phyloP scores from a whole-genome alignment of 2,329 filamentous ascomycete genomes.

The Penicillium decumbens region DNA sequence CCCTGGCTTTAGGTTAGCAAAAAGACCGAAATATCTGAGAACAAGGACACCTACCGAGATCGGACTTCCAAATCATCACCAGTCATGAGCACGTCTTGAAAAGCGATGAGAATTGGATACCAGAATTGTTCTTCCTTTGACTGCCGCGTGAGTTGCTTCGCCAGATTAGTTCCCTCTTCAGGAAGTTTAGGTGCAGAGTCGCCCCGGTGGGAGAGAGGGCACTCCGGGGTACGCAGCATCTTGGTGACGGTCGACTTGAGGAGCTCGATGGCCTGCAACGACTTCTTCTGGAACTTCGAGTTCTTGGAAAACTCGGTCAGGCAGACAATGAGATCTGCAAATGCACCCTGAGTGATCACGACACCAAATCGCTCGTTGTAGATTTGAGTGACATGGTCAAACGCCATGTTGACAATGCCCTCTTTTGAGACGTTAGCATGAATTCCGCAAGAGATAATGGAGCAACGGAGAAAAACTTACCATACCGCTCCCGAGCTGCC shows the following conservation, averaged over 20 bases:
- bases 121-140: constrained; percentile 96
- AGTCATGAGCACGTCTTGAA: constrained; percentile 98
- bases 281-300: constrained; percentile 97
- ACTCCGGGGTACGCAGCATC: constrained; percentile 94
- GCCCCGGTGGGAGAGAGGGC: constrained; percentile 70
- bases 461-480: constrained; percentile 36
- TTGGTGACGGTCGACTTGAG: constrained; percentile 88
- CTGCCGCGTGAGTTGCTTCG: constrained; percentile 67
- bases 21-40: not conserved
- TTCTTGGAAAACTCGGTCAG: constrained; percentile 99
- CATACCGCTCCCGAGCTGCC: constrained; percentile 82
- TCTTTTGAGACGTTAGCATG: constrained; percentile 49
- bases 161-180: constrained; percentile 47
- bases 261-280: constrained; percentile 88
- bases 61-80: constrained; percentile 96
- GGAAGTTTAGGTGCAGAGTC: constrained; percentile 43
- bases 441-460: not conserved
- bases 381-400: constrained; percentile 92
- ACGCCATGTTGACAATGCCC: constrained; percentile 91
- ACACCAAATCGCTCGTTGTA: constrained; percentile 95
- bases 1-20: constrained; percentile 41
- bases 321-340: constrained; percentile 93
- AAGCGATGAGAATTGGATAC: constrained; percentile 97
- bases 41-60: constrained; percentile 48
- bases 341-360: constrained; percentile 92